Evolutionary conservation across 2,329 filamentous ascomycete species (phyloP).

Genomic region (Stachybotrys echinatus): DNA sequence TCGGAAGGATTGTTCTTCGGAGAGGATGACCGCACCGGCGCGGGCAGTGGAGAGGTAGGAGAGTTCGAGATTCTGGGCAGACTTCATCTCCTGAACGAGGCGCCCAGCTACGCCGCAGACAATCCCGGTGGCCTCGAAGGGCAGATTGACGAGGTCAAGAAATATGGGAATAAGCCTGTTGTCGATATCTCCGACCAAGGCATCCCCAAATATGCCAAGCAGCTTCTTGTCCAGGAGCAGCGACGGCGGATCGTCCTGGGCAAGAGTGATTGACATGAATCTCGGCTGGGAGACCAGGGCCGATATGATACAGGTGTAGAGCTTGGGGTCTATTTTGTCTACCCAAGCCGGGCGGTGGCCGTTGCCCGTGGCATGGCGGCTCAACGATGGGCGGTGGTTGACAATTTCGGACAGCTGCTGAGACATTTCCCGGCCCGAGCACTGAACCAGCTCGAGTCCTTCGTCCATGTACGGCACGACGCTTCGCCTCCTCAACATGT

Average conservation of each 20-base stretch:
- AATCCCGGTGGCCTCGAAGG: conserved; percentile 86
- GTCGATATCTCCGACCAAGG: conserved; percentile 69
- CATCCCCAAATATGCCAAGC: conserved; percentile 61
- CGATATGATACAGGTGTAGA: conserved; percentile 59
- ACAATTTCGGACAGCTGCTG: conserved; percentile 32
- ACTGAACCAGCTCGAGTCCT: conserved; percentile 70
- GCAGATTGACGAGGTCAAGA: conserved; percentile 73
- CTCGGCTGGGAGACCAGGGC: conserved; percentile 56
- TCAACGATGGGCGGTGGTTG: conserved; percentile 29
- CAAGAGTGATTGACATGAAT: conserved; percentile 70
- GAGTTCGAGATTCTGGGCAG: conserved; percentile 62
- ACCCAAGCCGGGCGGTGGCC: conserved; percentile 42
- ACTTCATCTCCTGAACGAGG: conserved; percentile 66
- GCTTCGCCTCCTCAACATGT: conserved; percentile 69
- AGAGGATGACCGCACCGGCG: conserved; percentile 84
- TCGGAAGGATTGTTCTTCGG: conserved; percentile 65
- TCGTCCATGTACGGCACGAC: conserved; percentile 69
- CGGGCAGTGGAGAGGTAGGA: conserved; percentile 86
- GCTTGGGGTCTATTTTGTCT: conserved; percentile 55
- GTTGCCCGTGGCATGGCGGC: conserved; percentile 30
- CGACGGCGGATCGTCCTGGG: conserved; percentile 68
- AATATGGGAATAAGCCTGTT: conserved; percentile 79
- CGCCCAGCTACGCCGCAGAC: conserved; percentile 88
- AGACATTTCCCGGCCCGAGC: conserved; percentile 59
- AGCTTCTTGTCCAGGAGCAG: conserved; percentile 67